phyloP scores from a whole-genome alignment of 2,329 filamentous ascomycete species.

The Rugonectria rugulosa region DNA sequence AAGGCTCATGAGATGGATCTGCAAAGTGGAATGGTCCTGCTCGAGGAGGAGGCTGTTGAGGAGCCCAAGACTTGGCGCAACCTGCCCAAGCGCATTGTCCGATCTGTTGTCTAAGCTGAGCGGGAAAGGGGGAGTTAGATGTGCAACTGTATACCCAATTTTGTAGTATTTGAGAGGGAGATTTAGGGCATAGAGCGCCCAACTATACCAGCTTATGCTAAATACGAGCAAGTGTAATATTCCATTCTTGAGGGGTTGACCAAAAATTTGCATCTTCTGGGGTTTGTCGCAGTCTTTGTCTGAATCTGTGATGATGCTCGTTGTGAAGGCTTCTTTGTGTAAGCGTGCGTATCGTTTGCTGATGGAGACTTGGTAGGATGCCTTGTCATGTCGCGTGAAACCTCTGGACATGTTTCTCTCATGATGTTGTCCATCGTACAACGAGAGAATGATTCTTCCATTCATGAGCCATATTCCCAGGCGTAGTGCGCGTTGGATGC shows the following conservation, averaged over 20 bases:
- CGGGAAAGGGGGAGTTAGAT: conserved; percentile 19
- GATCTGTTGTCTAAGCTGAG: conserved; percentile 31
- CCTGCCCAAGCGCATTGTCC: conserved; percentile 32
- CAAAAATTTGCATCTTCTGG: conserved; percentile 3
- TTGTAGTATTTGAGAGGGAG: conserved; percentile 17
- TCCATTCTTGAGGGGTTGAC: conserved; percentile 10
- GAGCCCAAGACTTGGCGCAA: conserved; percentile 74
- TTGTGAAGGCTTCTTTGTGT: too few relatives aligned
- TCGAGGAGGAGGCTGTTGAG: conserved; percentile 81
- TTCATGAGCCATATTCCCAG: too few relatives aligned
- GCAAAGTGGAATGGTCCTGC: conserved; percentile 77
- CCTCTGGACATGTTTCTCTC: too few relatives aligned
- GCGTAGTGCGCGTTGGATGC: too few relatives aligned
- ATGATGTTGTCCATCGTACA: too few relatives aligned
- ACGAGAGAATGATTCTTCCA: too few relatives aligned
- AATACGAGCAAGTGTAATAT: conserved; percentile 24
- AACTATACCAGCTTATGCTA: conserved; percentile 14
- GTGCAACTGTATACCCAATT: conserved; percentile 32
- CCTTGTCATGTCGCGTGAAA: too few relatives aligned
- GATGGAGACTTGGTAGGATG: too few relatives aligned
- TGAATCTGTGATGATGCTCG: not conserved
- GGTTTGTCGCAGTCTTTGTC: not conserved
- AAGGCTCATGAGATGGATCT: conserved; percentile 81
- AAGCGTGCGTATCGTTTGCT: too few relatives aligned
- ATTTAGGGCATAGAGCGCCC: conserved; percentile 11